phyloP scores from a whole-genome alignment of 2,329 filamentous ascomycete genomes.

The Trichoderma semiorbis region DNA sequence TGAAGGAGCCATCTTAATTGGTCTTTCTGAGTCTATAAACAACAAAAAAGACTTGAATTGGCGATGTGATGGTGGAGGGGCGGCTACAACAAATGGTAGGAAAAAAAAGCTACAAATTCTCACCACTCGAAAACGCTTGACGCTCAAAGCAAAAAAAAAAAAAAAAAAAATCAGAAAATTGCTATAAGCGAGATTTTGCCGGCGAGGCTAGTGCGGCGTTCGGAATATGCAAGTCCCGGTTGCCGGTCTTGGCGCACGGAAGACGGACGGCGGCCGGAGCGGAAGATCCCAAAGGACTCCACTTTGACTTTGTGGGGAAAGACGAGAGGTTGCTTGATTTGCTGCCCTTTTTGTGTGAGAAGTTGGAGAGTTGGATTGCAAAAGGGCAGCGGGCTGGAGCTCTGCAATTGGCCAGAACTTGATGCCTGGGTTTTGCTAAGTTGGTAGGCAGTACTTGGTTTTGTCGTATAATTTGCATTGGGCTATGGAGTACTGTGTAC shows the following conservation, averaged over 20 bases:
- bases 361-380: background rate
- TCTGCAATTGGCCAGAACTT: background rate
- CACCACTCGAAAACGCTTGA: background rate
- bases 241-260: slow-evolving; percentile 21
- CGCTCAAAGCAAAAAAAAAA: slow-evolving; percentile 12
- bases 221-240: slow-evolving; percentile 36
- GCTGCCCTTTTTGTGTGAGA: background rate
- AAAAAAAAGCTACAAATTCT: background rate
- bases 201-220: slow-evolving; percentile 24
- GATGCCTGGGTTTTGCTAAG: background rate
- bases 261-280: slow-evolving; percentile 19
- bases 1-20: slow-evolving; percentile 38
- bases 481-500: background rate
- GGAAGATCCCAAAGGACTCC: slow-evolving; percentile 19
- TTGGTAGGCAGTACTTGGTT: background rate
- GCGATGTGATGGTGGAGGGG: slow-evolving; percentile 27
- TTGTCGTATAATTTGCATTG: background rate
- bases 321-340: background rate
- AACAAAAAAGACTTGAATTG: background rate
- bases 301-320: slow-evolving; percentile 2
- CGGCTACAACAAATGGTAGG: background rate
- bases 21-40: background rate
- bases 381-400: background rate
- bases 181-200: slow-evolving; percentile 27
- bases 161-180: slow-evolving; percentile 26